Percentiles rank a stretch among this genome's conserved stretches.
Evolutionary conservation across 2,329 filamentous ascomycete species (phyloP).

Genomic region (Fusarium humuli): DNA sequence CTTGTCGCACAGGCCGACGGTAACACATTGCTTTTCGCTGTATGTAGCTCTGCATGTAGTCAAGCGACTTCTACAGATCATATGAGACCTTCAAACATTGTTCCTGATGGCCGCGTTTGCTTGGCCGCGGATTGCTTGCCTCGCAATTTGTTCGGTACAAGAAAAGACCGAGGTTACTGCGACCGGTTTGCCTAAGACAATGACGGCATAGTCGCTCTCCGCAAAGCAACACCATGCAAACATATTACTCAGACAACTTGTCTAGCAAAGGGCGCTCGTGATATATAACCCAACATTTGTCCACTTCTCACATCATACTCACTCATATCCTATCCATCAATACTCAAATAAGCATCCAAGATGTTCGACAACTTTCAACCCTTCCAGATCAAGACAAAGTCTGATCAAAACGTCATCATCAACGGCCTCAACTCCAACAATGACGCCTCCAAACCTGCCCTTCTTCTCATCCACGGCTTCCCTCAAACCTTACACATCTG

Average conservation of each 20-base stretch:
- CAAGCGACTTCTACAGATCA: rapidly evolving
- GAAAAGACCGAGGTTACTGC: background rate
- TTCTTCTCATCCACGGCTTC: constrained; percentile 65
- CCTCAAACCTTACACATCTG: constrained; percentile 65
- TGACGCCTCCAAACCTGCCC: constrained; percentile 51
- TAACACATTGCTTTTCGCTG: background rate
- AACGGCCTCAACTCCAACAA: constrained; percentile 55
- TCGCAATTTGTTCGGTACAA: background rate
- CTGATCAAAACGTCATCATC: constrained; percentile 55
- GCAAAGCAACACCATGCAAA: constrained; percentile 5
- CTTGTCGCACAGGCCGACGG: background rate
- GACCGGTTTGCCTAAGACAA: background rate
- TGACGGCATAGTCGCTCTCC: constrained; percentile 21
- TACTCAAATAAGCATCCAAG: background rate
- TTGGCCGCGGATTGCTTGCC: background rate
- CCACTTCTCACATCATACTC: no score
- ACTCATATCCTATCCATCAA: no score
- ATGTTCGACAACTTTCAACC: constrained; percentile 56
- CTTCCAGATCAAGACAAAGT: constrained; percentile 54
- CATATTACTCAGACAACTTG: constrained; percentile 5
- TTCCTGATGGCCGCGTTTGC: background rate
- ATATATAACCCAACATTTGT: background rate
- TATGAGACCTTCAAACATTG: rapidly evolving
- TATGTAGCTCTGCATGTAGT: rapidly evolving
- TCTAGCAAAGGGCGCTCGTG: constrained; percentile 18